A percentile compares a stretch with the other conserved stretches of the same genome.
These are phyloP conservation scores for Monosporozyma unispora DNA, from an alignment of 805 yeast genomes.

Conservation along the genomic window DNA sequence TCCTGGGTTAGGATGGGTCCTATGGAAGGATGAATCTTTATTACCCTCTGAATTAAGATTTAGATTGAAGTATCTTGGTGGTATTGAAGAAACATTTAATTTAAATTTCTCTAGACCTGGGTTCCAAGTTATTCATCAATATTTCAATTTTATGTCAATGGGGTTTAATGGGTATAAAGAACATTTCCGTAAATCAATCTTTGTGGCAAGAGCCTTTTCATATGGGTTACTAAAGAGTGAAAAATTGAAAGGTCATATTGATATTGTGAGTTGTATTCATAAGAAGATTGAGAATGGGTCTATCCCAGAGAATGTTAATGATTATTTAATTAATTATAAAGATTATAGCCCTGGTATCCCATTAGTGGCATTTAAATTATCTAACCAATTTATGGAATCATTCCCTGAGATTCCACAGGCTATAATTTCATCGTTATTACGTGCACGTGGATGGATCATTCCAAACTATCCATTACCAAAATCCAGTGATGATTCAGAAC, in stretches of 20 bases:
- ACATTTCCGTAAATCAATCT: slow-evolving; percentile 52
- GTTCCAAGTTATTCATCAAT: slow-evolving; percentile 81
- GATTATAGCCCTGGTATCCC: slow-evolving; percentile 72
- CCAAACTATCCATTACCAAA: slow-evolving; percentile 83
- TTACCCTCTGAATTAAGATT: slow-evolving; percentile 69
- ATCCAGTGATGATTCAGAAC: slow-evolving; percentile 35
- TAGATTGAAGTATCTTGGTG: slow-evolving; percentile 77
- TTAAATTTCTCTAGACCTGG: slow-evolving; percentile 91
- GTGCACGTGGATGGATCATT: slow-evolving; percentile 77
- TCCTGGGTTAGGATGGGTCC: slow-evolving; percentile 89
- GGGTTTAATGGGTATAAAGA: slow-evolving; percentile 67
- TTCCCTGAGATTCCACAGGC: slow-evolving; percentile 82
- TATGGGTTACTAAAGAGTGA: slow-evolving; percentile 41
- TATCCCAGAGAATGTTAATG: slow-evolving; percentile 16
- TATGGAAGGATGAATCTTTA: slow-evolving; percentile 59
- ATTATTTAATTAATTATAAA: slow-evolving; percentile 32
- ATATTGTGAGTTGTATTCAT: slow-evolving; percentile 71
- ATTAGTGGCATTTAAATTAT: slow-evolving; percentile 76
- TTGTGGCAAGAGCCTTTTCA: slow-evolving; percentile 58
- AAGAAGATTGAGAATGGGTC: slow-evolving; percentile 37
- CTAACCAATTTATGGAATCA: slow-evolving; percentile 43
- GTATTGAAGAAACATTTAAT: slow-evolving; percentile 77
- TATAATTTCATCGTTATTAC: slow-evolving; percentile 57
- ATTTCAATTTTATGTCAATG: slow-evolving; percentile 62
- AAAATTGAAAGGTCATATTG: slow-evolving; percentile 58